Base-by-base conservation (phyloP, 495 filamentous ascomycete species). In the Trichoderma virens region DNA sequence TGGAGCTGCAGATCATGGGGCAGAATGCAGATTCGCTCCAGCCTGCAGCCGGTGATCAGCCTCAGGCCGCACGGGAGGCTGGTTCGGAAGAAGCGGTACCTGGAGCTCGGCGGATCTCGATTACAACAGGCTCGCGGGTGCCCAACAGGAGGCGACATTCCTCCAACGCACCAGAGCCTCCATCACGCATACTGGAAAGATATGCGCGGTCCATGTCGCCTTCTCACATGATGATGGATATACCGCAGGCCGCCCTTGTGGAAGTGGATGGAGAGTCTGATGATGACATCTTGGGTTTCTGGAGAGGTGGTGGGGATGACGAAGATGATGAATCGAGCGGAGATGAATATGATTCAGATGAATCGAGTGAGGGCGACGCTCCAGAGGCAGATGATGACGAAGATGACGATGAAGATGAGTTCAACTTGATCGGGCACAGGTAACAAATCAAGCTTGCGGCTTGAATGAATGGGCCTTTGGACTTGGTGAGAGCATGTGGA, bases 391-490 rank as follows among this genome's bases (percentile, higher is more conserved):
- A 47, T 5, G 43, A 80, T 9, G 82, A 83, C 5, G 80, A 83
- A 1, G 79, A 78, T 20, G 78, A 79, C 1, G 76, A 83, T 5
- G 71, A 75, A 45, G 64, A 90, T 67, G 74, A 79, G 59, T 86
- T 90, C 67, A 83, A 86, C 62, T 79, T 91, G 62, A 83, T 89
- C 69, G 90, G 89, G n/a, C 89, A 92, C 76, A 82, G 86, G 62
- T 84, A 73, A 76, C 51, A 41, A 16, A 27, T 28, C 61, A 28
- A 30, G 5, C 51, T 16, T 30, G 4, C 23, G 9, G 25, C 8
- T 20, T n/a, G n/a, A n/a, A n/a, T n/a, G n/a, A n/a, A n/a, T n/a
- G n/a, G n/a, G n/a, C n/a, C n/a, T n/a, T n/a, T n/a, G n/a, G n/a
- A n/a, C 20, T 20, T 2, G 45, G n/a, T 9, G 6, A 25, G 1